A percentile compares a stretch with the other conserved stretches of the same genome.
phyloP scores from a whole-genome alignment of 257 asterid species.

The Solanum ahanhuiri region DNA sequence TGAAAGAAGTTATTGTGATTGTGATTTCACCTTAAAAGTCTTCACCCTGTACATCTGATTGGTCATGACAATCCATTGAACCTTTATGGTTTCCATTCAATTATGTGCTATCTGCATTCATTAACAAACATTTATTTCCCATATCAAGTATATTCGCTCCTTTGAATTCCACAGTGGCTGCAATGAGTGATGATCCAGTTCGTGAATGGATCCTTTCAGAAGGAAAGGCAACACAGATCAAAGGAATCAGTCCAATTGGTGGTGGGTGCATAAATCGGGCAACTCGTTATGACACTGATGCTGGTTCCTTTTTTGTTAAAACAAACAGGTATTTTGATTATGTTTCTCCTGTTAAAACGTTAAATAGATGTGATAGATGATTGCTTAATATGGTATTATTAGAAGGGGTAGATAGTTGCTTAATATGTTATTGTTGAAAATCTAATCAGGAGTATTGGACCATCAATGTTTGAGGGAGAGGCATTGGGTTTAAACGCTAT shows the following conservation, averaged over 20 bases:
- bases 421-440: background rate
- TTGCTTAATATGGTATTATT: background rate
- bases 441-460: conserved; percentile 62
- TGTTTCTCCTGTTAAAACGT: background rate
- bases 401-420: background rate
- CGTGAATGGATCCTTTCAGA: conserved; percentile 84
- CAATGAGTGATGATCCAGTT: conserved; percentile 73
- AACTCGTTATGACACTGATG: conserved; percentile 76
- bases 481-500: conserved; percentile 82
- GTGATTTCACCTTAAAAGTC: background rate
- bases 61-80: background rate
- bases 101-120: background rate
- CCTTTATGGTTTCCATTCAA: background rate
- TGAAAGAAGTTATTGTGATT: background rate
- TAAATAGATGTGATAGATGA: background rate
- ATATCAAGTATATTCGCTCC: background rate
- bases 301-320: conserved; percentile 76
- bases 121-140: background rate
- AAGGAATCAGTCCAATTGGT: conserved; percentile 67
- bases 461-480: conserved; percentile 94
- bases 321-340: conserved; percentile 53
- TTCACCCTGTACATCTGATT: background rate
- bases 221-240: conserved; percentile 79
- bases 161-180: conserved; percentile 39
- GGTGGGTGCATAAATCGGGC: conserved; percentile 94